Evolutionary conservation across 73 alveolate genomes (phyloP).

Genomic region (Paramecium primaurelia): DNA sequence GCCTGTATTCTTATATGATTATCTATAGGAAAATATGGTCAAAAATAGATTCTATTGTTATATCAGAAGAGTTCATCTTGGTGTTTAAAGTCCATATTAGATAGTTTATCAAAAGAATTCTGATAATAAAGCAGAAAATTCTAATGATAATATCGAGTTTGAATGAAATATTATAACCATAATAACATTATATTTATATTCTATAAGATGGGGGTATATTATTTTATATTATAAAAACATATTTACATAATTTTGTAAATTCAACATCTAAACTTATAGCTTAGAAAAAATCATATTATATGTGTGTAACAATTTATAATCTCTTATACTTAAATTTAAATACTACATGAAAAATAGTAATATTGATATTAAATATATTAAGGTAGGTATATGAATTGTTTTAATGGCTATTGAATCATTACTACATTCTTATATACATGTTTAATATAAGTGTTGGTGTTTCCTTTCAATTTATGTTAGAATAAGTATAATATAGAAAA

Average conservation of each 20-base stretch:
- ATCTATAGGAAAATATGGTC: conserved; percentile 47
- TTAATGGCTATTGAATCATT: background rate
- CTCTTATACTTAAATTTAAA: background rate
- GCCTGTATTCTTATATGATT: background rate
- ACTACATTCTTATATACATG: background rate
- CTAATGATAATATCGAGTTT: background rate
- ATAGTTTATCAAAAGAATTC: background rate
- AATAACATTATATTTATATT: background rate
- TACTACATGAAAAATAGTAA: background rate
- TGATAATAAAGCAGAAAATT: background rate
- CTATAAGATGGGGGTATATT: background rate
- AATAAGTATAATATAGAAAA: background rate
- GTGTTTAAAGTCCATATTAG: conserved; percentile 10
- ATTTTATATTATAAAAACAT: background rate
- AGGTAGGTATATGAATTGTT: background rate
- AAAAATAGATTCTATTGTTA: conserved; percentile 59
- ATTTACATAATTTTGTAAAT: background rate
- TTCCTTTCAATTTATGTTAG: background rate
- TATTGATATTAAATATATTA: background rate
- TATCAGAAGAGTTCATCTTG: conserved; percentile 52
- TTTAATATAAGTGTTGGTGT: background rate
- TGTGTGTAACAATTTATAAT: background rate
- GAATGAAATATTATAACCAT: background rate
- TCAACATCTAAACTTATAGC: background rate
- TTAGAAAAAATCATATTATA: too few species aligned